A percentile compares a stretch with the other conserved stretches of the same genome.
phyloP scores from a whole-genome alignment of 208 protist genomes.

The Kentomonas sorsogonicus region DNA sequence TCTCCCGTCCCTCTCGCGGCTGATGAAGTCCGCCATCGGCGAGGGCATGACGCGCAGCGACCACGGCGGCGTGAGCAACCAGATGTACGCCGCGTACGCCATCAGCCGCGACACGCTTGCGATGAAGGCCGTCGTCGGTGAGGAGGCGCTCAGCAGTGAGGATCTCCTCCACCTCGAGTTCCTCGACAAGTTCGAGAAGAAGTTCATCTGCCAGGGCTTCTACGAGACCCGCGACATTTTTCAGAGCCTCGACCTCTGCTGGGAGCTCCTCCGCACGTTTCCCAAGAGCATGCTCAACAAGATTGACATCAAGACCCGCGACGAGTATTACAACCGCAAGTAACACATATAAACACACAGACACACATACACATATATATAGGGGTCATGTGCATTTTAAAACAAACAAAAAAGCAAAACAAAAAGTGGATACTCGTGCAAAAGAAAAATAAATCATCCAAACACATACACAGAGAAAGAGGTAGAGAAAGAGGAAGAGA shows the following conservation, averaged over 20 bases:
- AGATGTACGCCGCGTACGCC: conserved; percentile 99
- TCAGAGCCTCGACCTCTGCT: conserved; percentile 99
- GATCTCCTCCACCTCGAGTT: conserved; percentile 99
- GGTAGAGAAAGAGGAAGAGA: conserved; percentile 3
- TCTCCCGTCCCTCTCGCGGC: conserved; percentile 99
- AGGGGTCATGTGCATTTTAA: not conserved
- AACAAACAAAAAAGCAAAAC: conserved; percentile 13
- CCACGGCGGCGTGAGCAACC: conserved; percentile 99
- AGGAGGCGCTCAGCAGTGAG: conserved; percentile 98
- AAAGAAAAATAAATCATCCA: conserved; percentile 11
- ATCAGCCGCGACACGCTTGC: conserved; percentile 99
- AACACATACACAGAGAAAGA: not conserved
- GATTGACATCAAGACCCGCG: conserved; percentile 94
- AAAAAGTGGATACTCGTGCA: no score
- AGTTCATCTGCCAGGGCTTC: conserved; percentile 98
- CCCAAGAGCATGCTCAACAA: conserved; percentile 97
- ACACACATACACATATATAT: conserved; percentile 4
- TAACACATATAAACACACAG: conserved; percentile 18
- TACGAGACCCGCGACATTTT: conserved; percentile 98
- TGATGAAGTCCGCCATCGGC: conserved; percentile 99
- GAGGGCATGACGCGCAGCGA: conserved; percentile 99
- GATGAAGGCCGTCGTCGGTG: conserved; percentile 99
- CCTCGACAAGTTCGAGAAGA: conserved; percentile 99
- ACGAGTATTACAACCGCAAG: conserved; percentile 92
- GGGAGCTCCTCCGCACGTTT: conserved; percentile 97